A percentile compares a stretch with the other conserved stretches of the same genome.
Conservation (phyloP, 1,284 basidiomycete genomes). For the Apiotrichum akiyoshidainum region DNA sequence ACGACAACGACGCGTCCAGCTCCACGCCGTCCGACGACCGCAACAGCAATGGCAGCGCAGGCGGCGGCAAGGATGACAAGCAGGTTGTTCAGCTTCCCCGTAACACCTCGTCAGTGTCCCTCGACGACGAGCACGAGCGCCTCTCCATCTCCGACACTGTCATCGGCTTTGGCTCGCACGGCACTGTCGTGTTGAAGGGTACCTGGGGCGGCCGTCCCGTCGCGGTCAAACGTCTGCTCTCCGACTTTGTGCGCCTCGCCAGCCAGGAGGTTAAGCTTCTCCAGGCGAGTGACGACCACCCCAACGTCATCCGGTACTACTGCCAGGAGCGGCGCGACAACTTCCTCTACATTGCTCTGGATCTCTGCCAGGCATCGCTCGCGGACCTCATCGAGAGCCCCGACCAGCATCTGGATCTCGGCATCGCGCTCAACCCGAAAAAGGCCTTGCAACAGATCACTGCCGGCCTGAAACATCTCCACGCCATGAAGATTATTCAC, state of each 20-base stretch:
- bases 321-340: constrained; percentile 91
- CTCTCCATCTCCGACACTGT: constrained; percentile 71
- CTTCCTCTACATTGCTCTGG: constrained; percentile 96
- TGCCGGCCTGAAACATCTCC: constrained; percentile 81
- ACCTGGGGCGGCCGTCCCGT: constrained; percentile 93
- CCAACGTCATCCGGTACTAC: constrained; percentile 97
- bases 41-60: background rate
- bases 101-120: constrained; percentile 32
- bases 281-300: constrained; percentile 95
- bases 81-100: constrained; percentile 43
- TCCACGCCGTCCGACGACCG: constrained; percentile 15
- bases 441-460: constrained; percentile 83
- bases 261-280: constrained; percentile 90
- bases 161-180: constrained; percentile 90
- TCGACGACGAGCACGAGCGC: constrained; percentile 44
- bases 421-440: constrained; percentile 80
- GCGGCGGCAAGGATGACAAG: constrained; percentile 29
- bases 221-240: constrained; percentile 91
- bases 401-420: constrained; percentile 58
- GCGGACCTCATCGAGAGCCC: constrained; percentile 88
- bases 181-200: constrained; percentile 90
- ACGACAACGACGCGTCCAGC: constrained; percentile 16
- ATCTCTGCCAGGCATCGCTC: constrained; percentile 90
- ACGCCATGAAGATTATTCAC: constrained; percentile 93
- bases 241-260: constrained; percentile 92